Conservation (phyloP, 495 filamentous ascomycete species). For the Tetracladium setigerum region DNA sequence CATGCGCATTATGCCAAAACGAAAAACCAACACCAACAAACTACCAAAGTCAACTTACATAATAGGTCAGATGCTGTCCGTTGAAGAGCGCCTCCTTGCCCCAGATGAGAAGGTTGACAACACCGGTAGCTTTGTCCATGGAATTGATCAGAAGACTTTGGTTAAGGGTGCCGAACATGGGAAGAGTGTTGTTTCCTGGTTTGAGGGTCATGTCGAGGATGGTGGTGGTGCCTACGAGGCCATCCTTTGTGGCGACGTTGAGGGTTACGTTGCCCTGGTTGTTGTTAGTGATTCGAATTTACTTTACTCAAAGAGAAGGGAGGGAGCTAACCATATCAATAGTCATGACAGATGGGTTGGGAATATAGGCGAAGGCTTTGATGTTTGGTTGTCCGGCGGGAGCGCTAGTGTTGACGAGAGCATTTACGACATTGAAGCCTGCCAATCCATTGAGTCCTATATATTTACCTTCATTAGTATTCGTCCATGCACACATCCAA, state of each 20-base stretch:
- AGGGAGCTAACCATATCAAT: slow-evolving; percentile 50
- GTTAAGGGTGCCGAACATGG: slow-evolving; percentile 23
- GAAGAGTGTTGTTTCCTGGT: slow-evolving; percentile 34
- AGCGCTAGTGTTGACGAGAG: slow-evolving; percentile 39
- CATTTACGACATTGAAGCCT: slow-evolving; percentile 33
- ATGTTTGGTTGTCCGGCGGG: slow-evolving; percentile 50
- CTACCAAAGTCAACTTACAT: slow-evolving; percentile 32
- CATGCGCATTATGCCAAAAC: background rate
- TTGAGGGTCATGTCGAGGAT: slow-evolving; percentile 28
- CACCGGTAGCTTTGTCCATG: slow-evolving; percentile 1
- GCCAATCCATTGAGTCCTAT: slow-evolving; percentile 42
- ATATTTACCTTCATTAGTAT: background rate
- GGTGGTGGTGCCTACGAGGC: slow-evolving; percentile 23
- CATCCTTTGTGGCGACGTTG: slow-evolving; percentile 22
- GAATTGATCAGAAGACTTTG: background rate
- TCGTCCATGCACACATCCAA: too few relatives aligned
- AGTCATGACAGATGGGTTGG: slow-evolving; percentile 61
- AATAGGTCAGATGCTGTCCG: slow-evolving; percentile 15
- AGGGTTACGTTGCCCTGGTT: slow-evolving; percentile 32
- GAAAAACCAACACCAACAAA: background rate
- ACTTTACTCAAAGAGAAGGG: background rate
- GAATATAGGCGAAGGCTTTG: slow-evolving; percentile 54
- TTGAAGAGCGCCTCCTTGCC: slow-evolving; percentile 15
- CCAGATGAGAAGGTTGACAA: slow-evolving; percentile 9
- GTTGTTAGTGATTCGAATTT: background rate